Conservation (phyloP, 1,139 yeast genomes). For the Magnusiomyces clavatus region DNA sequence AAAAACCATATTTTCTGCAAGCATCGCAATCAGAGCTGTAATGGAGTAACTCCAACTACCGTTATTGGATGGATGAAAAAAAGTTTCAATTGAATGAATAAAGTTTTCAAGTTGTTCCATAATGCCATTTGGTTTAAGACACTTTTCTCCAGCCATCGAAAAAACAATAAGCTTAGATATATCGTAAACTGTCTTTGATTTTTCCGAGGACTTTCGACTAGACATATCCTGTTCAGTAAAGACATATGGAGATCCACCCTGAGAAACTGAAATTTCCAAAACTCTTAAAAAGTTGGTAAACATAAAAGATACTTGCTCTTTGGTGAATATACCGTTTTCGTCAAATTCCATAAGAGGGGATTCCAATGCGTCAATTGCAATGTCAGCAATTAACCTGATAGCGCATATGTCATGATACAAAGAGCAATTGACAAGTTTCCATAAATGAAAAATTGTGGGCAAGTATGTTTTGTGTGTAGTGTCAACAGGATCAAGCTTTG, state of each 20-base stretch:
- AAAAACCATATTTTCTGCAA: slow-evolving; percentile 28
- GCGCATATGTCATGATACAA: slow-evolving; percentile 59
- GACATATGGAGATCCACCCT: slow-evolving; percentile 32
- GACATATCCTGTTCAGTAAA: slow-evolving; percentile 22
- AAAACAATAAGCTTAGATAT: slow-evolving; percentile 56
- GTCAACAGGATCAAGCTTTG: not conserved
- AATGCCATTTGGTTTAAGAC: slow-evolving; percentile 39
- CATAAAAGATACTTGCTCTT: slow-evolving; percentile 50
- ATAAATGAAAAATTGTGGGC: slow-evolving; percentile 63
- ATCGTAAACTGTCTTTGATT: slow-evolving; percentile 25
- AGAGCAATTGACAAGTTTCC: slow-evolving; percentile 56
- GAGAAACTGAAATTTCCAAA: slow-evolving; percentile 34
- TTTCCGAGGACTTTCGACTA: slow-evolving; percentile 19
- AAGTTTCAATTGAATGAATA: slow-evolving; percentile 68
- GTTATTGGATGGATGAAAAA: slow-evolving; percentile 82
- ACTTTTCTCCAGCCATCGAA: slow-evolving; percentile 46
- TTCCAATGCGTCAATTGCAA: slow-evolving; percentile 42
- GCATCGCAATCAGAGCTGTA: slow-evolving; percentile 47
- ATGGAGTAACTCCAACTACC: slow-evolving; percentile 80
- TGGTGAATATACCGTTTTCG: slow-evolving; percentile 54
- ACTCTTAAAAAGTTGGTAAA: slow-evolving; percentile 41
- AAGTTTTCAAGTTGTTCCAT: slow-evolving; percentile 48
- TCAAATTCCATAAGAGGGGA: slow-evolving; percentile 31
- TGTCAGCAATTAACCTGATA: slow-evolving; percentile 56
- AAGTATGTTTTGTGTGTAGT: slow-evolving; percentile 23